These are phyloP conservation scores for Candida sp. DNA, from an alignment of 1,139 yeast species.

Conservation along the genomic window DNA sequence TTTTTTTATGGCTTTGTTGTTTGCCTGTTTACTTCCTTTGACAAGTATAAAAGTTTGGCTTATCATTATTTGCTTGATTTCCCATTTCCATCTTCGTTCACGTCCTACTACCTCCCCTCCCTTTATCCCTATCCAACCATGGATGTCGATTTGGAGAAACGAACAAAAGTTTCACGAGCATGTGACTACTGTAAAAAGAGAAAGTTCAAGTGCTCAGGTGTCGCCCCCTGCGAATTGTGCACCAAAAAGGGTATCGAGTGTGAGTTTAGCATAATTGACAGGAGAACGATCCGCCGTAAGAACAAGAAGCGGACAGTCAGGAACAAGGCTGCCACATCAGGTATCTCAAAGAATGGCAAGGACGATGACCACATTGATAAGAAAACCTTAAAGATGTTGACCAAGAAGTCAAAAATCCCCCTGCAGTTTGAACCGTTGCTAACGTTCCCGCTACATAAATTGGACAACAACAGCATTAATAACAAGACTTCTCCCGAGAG, in stretches of 20 bases:
- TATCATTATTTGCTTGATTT: too few relatives aligned
- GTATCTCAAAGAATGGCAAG: conserved; percentile 1
- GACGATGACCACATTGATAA: conserved; percentile 13
- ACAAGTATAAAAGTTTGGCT: background rate
- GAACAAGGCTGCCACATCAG: background rate
- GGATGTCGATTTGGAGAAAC: conserved; percentile 16
- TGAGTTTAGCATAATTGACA: conserved; percentile 27
- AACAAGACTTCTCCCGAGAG: background rate
- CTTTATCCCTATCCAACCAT: background rate
- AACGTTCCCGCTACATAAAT: conserved; percentile 16
- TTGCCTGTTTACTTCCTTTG: background rate
- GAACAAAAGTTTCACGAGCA: conserved; percentile 39
- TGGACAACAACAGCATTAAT: conserved; percentile 5
- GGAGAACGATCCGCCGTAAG: conserved; percentile 17
- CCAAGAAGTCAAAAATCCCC: conserved; percentile 11
- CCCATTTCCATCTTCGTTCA: background rate
- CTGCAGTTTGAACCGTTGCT: conserved; percentile 14
- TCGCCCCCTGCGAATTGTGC: conserved; percentile 31
- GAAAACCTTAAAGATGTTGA: conserved; percentile 11
- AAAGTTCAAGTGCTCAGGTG: conserved; percentile 37
- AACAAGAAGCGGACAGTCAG: conserved; percentile 14
- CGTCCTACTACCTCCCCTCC: too few relatives aligned
- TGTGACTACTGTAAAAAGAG: conserved; percentile 44
- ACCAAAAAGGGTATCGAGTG: conserved; percentile 27
- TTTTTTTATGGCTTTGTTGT: too few relatives aligned